Percentiles rank a stretch among this genome's conserved stretches.
phyloP scores from a whole-genome alignment of 2,329 filamentous ascomycete species.

The Proliferodiscus dingleyae region DNA sequence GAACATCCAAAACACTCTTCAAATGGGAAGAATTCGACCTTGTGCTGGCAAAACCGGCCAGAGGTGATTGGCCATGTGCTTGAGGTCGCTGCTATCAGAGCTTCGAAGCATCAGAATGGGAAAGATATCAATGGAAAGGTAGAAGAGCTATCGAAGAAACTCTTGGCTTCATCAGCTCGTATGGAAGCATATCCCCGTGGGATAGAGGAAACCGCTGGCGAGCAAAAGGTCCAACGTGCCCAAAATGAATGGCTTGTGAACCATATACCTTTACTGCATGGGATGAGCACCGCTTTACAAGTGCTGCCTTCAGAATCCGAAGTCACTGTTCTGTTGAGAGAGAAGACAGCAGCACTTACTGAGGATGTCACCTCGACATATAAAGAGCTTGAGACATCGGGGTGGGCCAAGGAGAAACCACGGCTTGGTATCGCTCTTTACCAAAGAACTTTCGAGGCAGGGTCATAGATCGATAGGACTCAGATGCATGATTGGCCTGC shows the following conservation, averaged over 20 bases:
- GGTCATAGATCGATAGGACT: not conserved
- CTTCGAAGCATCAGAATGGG: constrained; percentile 33
- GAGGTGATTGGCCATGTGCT: constrained; percentile 33
- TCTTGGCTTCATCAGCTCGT: no score
- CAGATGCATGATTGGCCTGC: no score
- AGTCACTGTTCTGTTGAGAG: constrained; percentile 11
- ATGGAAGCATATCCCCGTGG: no score
- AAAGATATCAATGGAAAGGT: constrained; percentile 38
- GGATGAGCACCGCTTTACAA: constrained; percentile 35
- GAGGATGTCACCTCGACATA: not conserved
- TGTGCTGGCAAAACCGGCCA: constrained; percentile 36
- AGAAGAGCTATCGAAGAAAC: constrained; percentile 32
- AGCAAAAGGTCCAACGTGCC: no score
- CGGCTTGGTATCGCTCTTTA: not conserved
- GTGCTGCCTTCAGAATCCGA: constrained; percentile 24
- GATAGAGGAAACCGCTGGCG: no score
- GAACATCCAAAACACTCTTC: constrained; percentile 24
- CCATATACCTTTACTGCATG: constrained; percentile 37
- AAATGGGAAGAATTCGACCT: constrained; percentile 2
- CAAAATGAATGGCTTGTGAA: no score
- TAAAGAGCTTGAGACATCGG: not conserved
- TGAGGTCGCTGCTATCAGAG: constrained; percentile 40
- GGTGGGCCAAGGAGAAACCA: not conserved
- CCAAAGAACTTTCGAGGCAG: not conserved
- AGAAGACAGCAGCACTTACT: constrained; percentile 8